Percentiles rank a stretch among this genome's conserved stretches.
phyloP scores from a whole-genome alignment of 148 eudicot genomes.

The Mesembryanthemum crystallinum region DNA sequence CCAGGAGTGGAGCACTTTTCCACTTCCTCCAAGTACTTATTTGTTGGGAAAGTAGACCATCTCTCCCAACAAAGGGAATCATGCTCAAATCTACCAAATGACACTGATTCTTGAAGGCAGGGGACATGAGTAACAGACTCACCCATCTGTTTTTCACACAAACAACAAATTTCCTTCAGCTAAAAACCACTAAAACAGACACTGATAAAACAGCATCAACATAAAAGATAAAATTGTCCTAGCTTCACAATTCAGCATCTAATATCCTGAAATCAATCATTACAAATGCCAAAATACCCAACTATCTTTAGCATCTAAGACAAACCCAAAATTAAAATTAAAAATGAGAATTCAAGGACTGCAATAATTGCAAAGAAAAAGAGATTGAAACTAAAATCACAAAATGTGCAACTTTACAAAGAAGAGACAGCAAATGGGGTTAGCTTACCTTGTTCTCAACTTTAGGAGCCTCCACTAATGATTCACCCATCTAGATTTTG shows the following conservation, averaged over 20 bases:
- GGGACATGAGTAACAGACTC: conserved; percentile 35
- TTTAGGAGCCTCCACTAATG: conserved; percentile 48
- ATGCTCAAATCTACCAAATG: conserved; percentile 88
- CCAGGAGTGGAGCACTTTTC: conserved; percentile 89
- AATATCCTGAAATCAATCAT: conserved; percentile 22
- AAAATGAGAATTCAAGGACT: background rate
- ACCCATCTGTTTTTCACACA: conserved; percentile 65
- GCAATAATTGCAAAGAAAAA: conserved; percentile 4
- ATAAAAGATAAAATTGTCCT: background rate
- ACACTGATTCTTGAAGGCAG: conserved; percentile 64
- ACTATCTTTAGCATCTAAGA: background rate
- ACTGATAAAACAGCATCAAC: background rate
- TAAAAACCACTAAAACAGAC: conserved; percentile 14
- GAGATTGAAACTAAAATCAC: conserved; percentile 8
- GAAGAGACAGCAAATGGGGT: conserved; percentile 28
- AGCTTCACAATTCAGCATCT: conserved; percentile 14
- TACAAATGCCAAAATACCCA: conserved; percentile 15
- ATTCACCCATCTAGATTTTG: conserved; percentile 57
- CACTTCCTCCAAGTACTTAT: conserved; percentile 91
- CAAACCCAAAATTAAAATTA: conserved; percentile 1
- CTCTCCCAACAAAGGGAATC: conserved; percentile 95
- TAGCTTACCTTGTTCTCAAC: conserved; percentile 54
- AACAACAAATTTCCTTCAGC: conserved; percentile 25
- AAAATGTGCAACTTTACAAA: conserved; percentile 23
- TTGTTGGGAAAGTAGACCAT: conserved; percentile 91